Evolutionary conservation across 78 protist species (phyloP), one percentile per base, ranked within the genome.

Genomic region (Dictyostelium firmibasis): DNA sequence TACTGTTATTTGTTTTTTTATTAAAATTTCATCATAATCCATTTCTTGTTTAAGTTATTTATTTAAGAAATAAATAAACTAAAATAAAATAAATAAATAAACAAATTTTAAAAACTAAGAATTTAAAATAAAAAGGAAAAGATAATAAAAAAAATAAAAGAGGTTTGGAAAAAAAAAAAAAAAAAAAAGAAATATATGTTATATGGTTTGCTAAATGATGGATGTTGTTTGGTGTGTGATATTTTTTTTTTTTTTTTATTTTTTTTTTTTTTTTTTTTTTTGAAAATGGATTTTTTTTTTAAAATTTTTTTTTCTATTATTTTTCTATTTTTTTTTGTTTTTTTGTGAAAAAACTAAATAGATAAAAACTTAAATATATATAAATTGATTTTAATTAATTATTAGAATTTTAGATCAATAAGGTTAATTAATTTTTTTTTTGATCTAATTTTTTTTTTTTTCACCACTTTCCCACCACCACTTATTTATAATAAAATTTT

Each of bases 1-100:
- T 10, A 76, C 84, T 16, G 92, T 4, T 38, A 27, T 16, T n/a
- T 86, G 76, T 35, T 86, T 86, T 4, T 38, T 41, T 38, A 72
- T 44, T 38, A 77, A 25, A 38, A 31, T 77, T 35, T 77, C 60
- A 76, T 76, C 31, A 41, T 77, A n/a, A 27, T 67, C 33, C 75
- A 67, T 67, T 25, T 3, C 35, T 20, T 57, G 3, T 57, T 20
- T 20, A 16, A 16, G 3, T 16, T 50, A 50, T 50, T 50, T n/a
- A n/a, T n/a, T n/a, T n/a, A 50, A 16, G 16, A 4, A 50, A 16
- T 20, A 20, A 57, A 57, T 9, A 44, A 44, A 44, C 14, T 8
- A 44, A 44, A 64, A n/a, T 1, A 64, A 64, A 20, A 64, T 27
- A 20, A 64, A 14, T 25, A 25, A 20, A 64, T n/a, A 64, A 27